A percentile compares a stretch with the other conserved stretches of the same genome.
These are phyloP conservation scores for Hordeum vulgare DNA, from an alignment of 176 grass and related monocot species.

Conservation along the genomic window DNA sequence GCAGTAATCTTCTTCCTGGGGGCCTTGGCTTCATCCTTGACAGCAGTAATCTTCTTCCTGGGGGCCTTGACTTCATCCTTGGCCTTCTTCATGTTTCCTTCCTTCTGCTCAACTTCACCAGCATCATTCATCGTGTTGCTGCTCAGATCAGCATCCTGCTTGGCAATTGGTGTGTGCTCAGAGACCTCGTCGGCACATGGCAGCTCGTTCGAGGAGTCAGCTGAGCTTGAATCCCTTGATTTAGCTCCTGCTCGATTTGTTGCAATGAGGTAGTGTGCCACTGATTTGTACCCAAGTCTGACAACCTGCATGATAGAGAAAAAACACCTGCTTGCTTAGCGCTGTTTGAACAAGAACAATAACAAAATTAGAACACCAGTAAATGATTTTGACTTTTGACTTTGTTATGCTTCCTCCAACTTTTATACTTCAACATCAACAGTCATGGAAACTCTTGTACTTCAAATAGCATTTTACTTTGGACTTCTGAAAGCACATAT, in stretches of 20 bases:
- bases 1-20: not conserved
- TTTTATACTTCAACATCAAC: not conserved
- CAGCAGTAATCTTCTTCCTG: not conserved
- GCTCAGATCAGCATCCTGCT: slow-evolving; percentile 25
- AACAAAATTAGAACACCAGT: not conserved
- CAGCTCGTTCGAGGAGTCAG: slow-evolving; percentile 20
- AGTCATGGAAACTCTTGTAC: not conserved
- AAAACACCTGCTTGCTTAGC: not conserved
- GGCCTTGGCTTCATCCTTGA: not conserved
- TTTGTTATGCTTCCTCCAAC: not conserved
- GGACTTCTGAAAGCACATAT: not conserved
- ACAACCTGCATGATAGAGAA: slow-evolving; percentile 35
- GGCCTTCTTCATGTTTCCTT: not conserved
- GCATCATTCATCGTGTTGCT: not conserved
- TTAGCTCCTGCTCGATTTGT: slow-evolving; percentile 33
- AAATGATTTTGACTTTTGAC: not conserved
- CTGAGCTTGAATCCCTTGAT: slow-evolving; percentile 15
- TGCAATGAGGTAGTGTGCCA: slow-evolving; percentile 84
- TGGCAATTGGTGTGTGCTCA: slow-evolving; percentile 11
- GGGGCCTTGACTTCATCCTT: not conserved
- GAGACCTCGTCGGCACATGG: slow-evolving; percentile 4
- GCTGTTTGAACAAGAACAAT: not conserved
- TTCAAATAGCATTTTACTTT: not conserved
- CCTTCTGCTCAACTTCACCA: not conserved
- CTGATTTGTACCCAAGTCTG: slow-evolving; percentile 74